Percentiles rank a stretch among this genome's conserved stretches.
Conservation (phyloP, 179 eudicot species). For the Spinacia oleracea region DNA sequence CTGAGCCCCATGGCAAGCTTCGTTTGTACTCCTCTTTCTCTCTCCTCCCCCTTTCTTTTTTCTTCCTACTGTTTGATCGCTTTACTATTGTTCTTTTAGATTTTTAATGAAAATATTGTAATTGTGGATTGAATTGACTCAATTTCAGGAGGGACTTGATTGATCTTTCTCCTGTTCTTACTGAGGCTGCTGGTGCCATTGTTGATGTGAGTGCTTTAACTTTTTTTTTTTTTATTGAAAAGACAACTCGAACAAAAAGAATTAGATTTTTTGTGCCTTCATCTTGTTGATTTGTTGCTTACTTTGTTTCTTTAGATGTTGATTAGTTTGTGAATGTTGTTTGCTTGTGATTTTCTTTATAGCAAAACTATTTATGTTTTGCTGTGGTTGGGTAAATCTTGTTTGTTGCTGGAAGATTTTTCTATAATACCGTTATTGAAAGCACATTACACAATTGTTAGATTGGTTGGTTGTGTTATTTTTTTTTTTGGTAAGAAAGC, state of each 20-base stretch:
- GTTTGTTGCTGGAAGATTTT: not conserved
- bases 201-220: constrained; percentile 59
- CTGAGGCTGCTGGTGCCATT: constrained; percentile 96
- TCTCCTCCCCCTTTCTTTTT: too few relatives aligned
- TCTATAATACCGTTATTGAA: not conserved
- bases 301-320: not conserved
- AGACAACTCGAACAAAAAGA: not conserved
- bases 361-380: not conserved
- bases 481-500: too few relatives aligned
- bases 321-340: not conserved
- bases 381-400: not conserved
- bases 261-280: not conserved
- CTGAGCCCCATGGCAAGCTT: constrained; percentile 63
- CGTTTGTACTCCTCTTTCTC: constrained; percentile 50
- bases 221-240: not conserved
- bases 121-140: constrained; percentile 12
- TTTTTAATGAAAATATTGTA: not conserved
- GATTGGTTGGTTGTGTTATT: not conserved
- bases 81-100: not conserved
- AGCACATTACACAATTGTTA: not conserved
- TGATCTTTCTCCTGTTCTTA: constrained; percentile 86
- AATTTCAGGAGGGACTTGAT: constrained; percentile 69
- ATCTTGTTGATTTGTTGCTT: not conserved
- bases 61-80: not conserved
- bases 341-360: not conserved